Evolutionary conservation across 2,329 filamentous ascomycete species (phyloP).

Genomic region (Sclerotiophoma versabilis): DNA sequence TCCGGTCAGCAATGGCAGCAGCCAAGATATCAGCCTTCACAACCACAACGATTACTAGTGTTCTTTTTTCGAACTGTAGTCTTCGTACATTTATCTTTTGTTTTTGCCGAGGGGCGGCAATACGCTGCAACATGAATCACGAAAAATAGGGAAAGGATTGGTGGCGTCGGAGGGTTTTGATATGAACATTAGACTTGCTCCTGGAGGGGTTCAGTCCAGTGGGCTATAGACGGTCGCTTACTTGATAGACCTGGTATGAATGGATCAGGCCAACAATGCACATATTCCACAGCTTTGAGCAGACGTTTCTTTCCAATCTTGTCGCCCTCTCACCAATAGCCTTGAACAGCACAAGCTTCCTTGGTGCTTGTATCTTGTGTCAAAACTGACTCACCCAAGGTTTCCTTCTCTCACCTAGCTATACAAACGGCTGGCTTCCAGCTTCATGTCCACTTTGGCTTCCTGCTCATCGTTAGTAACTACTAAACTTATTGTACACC

Average conservation of each 20-base stretch:
- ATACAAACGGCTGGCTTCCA: no score
- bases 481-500: no score
- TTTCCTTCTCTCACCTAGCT: no score
- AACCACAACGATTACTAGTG: slow-evolving; percentile 56
- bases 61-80: not conserved
- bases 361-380: no score
- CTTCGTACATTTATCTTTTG: not conserved
- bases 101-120: not conserved
- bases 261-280: not conserved
- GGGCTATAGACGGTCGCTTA: slow-evolving; percentile 5
- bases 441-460: no score
- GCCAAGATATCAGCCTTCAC: slow-evolving; percentile 68
- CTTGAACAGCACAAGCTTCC: not conserved
- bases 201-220: not conserved
- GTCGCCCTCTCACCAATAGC: not conserved
- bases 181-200: slow-evolving; percentile 1
- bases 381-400: no score
- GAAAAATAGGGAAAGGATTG: not conserved
- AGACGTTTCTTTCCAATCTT: not conserved
- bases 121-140: slow-evolving; percentile 4
- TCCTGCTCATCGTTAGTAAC: no score
- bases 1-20: slow-evolving; percentile 33
- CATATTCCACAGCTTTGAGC: not conserved
- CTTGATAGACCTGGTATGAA: not conserved
- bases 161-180: slow-evolving; percentile 12